Base-by-base conservation (phyloP, 805 yeast species). In the Kazachstania viticola region DNA sequence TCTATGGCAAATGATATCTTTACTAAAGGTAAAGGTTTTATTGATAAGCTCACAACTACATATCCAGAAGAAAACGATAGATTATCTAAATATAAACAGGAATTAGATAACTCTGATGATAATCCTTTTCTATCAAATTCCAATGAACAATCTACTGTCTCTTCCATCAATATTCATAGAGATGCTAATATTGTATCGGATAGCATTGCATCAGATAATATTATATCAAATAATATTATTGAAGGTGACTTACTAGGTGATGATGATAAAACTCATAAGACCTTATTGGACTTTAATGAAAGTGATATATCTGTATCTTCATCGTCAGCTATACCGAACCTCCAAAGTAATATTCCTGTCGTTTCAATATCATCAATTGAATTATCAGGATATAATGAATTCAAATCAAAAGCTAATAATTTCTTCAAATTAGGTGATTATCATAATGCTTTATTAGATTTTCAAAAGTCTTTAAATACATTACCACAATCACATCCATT, bases 351-450 rank as follows among this genome's bases (percentile, higher is more conserved):
- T 19, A 19, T 19, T 11, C 22, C 22, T 8, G 11, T 8, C 7
- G 31, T 46, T 4, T 44, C 46, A 8, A 44, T 56, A 2, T 46
- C 58, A 2, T 30, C 38, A 3, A 41, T 56, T 13, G 60, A 55
- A 44, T 29, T 47, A 21, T 49, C 48, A 7, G 49, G 56, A 43
- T 75, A 60, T 60, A 47, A 62, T 6, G 67, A 66, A 16, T 60
- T 64, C 18, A 72, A 74, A 37, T 56, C 54, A 6, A 64, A 64
- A 17, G 98, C 85, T 5, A 60, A 72, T 5, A 65, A 65, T 13
- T 65, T 74, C 1, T 91, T 75, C 60, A 71, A 72, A 34, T 67
- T 73, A n/a, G 99, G 99, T 14, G 88, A 91, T 51, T 91, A 79
- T 51, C 53, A 73, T 4, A 49, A 60, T 4, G 87, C 98, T 0